Evolutionary conservation across 139 green algal species (phyloP), one percentile per base, ranked within the genome.

Genomic region (Zygnema cylindricum): DNA sequence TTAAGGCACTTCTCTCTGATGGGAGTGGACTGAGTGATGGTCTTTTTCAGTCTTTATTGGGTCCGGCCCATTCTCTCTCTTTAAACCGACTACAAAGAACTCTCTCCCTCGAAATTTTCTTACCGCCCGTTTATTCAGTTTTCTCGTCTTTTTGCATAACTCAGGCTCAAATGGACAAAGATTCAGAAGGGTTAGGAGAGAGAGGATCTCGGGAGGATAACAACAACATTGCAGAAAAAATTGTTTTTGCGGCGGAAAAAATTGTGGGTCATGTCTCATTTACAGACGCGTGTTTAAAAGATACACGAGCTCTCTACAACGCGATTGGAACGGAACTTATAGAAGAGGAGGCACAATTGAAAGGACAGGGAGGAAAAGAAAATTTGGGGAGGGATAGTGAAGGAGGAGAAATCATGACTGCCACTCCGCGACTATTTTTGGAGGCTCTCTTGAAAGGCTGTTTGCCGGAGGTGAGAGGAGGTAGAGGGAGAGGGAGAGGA

Each of bases 121-220:
- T 84, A 2, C n/a, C 77, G 3, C 77, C 40, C 2, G 77, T 33
- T 7, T 84, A 84, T 55, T 84, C 77, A 38, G 22, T 84, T 55
- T 84, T 84, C 77, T 43, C 41, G 16, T 38, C 71, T 16, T 43
- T 38, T 16, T 43, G 36, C 16, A 16, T 25, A 7, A 63, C 16
- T 7, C 49, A 63, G 49, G 16, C 49, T 63, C 49, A 63, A 63
- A 16, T 7, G 49, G 16, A 16, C 7, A 63, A 16, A 25, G 49
- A 16, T 7, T 63, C 49, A 25, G 49, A 63, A 16, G 49, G 49
- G 7, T 63, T 63, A 16, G 49, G 49, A 25, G 49, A 63, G 49
- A 63, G 16, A 16, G 49, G 49, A 16, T 16, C 7, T 63, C 7
- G 16, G 16, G 49, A 63, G 49, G 7, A 25, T 7, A 63, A 25